These are phyloP conservation scores for Cladochytrium tenue DNA, from an alignment of 371 early-diverging fungal species.

Conservation along the genomic window DNA sequence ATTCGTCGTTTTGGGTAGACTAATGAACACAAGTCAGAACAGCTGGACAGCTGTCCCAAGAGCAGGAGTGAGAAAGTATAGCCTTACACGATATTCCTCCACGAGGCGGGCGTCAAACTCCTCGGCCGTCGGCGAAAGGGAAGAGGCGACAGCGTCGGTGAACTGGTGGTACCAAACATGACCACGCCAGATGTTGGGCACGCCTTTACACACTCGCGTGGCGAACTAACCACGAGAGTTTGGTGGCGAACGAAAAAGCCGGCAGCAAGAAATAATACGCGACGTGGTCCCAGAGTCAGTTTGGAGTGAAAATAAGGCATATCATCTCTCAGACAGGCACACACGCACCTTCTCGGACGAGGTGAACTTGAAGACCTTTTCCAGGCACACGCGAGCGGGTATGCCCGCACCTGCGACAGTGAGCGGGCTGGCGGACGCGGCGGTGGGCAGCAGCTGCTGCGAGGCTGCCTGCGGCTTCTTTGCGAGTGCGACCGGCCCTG, in stretches of 20 bases:
- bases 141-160: neutral
- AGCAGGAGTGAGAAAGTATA: too few species aligned
- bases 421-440: too few species aligned
- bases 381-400: neutral
- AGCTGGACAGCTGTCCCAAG: neutral
- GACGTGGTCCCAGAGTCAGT: too few species aligned
- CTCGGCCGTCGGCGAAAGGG: neutral
- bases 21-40: neutral
- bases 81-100: too few species aligned
- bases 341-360: neutral
- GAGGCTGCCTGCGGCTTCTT: too few species aligned
- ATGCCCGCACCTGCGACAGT: neutral
- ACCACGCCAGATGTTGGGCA: constrained; percentile 13
- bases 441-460: too few species aligned
- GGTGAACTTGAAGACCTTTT: constrained; percentile 2
- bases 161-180: constrained; percentile 13
- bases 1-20: neutral
- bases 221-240: constrained; percentile 6
- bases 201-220: constrained; percentile 6
- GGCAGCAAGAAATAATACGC: neutral
- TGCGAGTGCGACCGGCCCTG: too few species aligned
- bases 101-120: constrained; percentile 3
- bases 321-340: too few species aligned
- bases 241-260: neutral
- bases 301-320: too few species aligned